A percentile compares a stretch with the other conserved stretches of the same genome.
Conservation (phyloP, 257 asterid species). For the Anisodus tanguticus region DNA sequence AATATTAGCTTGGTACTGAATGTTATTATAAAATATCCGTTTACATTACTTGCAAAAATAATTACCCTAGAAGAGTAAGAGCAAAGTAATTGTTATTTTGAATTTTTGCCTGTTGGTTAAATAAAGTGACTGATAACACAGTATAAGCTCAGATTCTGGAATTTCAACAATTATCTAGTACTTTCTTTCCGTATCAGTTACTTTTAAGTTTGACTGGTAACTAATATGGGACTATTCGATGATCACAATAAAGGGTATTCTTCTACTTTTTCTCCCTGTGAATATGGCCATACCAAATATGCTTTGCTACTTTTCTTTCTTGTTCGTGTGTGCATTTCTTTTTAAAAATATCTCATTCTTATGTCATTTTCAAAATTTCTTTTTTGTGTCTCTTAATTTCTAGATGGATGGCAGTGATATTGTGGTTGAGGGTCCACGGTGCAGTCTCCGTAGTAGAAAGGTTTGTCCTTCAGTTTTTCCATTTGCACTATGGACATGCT, state of each 20-base stretch:
- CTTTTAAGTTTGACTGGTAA: background rate
- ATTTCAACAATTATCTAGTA: background rate
- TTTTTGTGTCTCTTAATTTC: slow-evolving; percentile 33
- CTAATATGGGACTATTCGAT: background rate
- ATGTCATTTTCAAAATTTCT: slow-evolving; percentile 13
- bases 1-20: background rate
- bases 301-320: background rate
- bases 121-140: background rate
- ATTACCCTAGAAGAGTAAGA: background rate
- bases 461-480: slow-evolving; percentile 47
- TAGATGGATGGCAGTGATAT: slow-evolving; percentile 92
- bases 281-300: background rate
- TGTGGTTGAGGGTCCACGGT: slow-evolving; percentile 97
- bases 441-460: slow-evolving; percentile 98
- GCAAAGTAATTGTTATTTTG: background rate
- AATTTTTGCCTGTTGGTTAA: background rate
- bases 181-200: background rate
- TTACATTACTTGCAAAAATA: background rate
- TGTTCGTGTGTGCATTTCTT: background rate
- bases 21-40: background rate
- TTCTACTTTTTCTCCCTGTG: background rate
- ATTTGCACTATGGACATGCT: background rate
- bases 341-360: slow-evolving; percentile 23
- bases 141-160: background rate
- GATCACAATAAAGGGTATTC: slow-evolving; percentile 4